Base-by-base conservation (phyloP, 2,329 filamentous ascomycete genomes). In the Akanthomyces muscarius region DNA sequence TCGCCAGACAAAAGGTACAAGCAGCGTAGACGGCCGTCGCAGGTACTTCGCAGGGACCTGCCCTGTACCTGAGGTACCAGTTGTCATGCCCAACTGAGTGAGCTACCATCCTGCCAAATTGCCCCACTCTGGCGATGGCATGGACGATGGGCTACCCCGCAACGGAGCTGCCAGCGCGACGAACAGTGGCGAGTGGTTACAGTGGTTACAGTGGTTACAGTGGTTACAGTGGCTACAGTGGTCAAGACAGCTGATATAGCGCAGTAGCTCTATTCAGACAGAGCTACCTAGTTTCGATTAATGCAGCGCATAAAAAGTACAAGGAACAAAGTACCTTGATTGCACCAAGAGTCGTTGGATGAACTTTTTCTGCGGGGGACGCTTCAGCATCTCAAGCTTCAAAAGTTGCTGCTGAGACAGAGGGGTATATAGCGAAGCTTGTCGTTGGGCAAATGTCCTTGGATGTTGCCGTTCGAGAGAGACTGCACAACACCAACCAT, bases 71-170 rank as follows among this genome's bases (percentile, higher is more conserved):
- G 23, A 52, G 25, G 57, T 61, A 61, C 48, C 57, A 45, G 36
- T 16, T n/a, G 48, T 61, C 47, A 25, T 1, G n/a, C 6, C 47
- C 21, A 42, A 25, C 57, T 23, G 2, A 45, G 23, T 47, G 7
- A 58, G 25, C 30, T 41, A 44, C 36, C 36, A 62, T 10, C 33
- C 33, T 13, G 33, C 33, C 38, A 41, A 41, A 10, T 6, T 42
- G 38, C 60, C 51, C 44, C 52, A 62, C 51, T 38, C 16, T 42
- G 50, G 36, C 58, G 58, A 61, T 61, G 58, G 44, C 42, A 63
- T 63, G 53, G 45, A 41, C 51, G 54, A 54, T 56, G 18, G 6
- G 61, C 61, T 58, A 63, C 61, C 61, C 61, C 61, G 54, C 61
- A 63, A 58, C 61, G 30, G 38, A 48, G 25, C 45, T 25, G 21